Evolutionary conservation across 352 stramenopile species (phyloP), one percentile per base, ranked within the genome.

Genomic region (Thalassiosira hispida): DNA sequence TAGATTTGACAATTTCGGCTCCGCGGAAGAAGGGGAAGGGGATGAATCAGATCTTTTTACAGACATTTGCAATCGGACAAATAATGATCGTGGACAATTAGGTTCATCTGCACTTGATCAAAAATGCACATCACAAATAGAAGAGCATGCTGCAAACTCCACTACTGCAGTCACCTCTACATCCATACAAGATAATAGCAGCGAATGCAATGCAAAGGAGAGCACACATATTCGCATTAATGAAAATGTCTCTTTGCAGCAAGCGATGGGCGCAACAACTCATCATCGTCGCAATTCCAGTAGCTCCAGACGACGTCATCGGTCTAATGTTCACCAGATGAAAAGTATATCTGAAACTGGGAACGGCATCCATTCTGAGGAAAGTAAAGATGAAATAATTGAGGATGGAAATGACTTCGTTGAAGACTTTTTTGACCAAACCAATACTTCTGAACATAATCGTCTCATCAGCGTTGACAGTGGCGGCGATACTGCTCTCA

Each of bases 271-370:
- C 22, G 23, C 53, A 46, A 62, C 44, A n/a, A 62, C 5, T 12
- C 33, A 33, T 64, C 31, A 38, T 25, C 53, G 56, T 35, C 35
- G 47, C 14, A 73, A 27, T 64, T 25, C 52, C 27, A 62, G 55
- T 63, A 14, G 20, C 27, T 63, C 53, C 16, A 31, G 64, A 22
- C 62, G 38, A 35, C 25, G 38, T 22, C 38, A 63, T 47, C 20
- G 64, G 29, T 8, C 23, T 38, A 40, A n/a, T n/a, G n/a, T 73
- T 47, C 64, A 73, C 7, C 64, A 63, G 38, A 73, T 73, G 64
- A 38, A 73, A 46, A 63, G 64, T 31, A 73, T 73, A 38, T 73
- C 64, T 64, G 64, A 64, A 73, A 64, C 64, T 73, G 29, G 51
- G 47, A 66, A 38, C 57, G 55, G n/a, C 40, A 49, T 38, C 31